These are phyloP conservation scores for Leccinum variicolor DNA, from an alignment of 768 basidiomycete species.

Conservation along the genomic window DNA sequence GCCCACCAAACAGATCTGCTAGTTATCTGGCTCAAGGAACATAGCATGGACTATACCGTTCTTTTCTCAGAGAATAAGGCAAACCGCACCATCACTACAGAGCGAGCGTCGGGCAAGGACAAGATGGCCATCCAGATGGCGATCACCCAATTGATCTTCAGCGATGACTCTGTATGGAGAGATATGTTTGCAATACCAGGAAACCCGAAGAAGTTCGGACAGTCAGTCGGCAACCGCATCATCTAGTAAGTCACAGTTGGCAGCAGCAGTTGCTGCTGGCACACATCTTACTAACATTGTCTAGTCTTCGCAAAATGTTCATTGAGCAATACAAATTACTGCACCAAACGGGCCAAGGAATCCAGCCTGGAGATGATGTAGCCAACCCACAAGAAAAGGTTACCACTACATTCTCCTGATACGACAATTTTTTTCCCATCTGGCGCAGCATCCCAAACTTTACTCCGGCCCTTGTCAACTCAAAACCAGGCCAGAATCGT, in stretches of 20 bases:
- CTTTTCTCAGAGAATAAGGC: neutral
- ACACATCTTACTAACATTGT: neutral
- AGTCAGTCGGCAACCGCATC: neutral
- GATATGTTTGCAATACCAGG: neutral
- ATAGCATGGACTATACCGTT: neutral
- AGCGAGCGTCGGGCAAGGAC: neutral
- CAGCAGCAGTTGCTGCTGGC: too few relatives aligned
- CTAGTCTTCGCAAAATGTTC: neutral
- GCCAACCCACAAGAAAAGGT: neutral
- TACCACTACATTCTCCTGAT: neutral
- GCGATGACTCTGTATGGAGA: neutral
- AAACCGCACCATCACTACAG: neutral
- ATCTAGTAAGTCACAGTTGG: neutral
- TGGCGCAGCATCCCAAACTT: neutral
- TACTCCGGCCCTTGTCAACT: too few relatives aligned
- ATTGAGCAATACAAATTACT: neutral
- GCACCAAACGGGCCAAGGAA: neutral
- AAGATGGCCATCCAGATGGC: neutral
- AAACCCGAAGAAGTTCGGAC: neutral
- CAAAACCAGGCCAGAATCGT: too few relatives aligned
- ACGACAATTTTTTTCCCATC: neutral
- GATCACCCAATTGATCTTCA: neutral
- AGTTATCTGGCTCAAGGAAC: neutral
- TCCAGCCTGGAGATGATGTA: neutral
- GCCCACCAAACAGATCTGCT: neutral